Evolutionary conservation across 352 stramenopile species (phyloP).

Genomic region (Pythium sukuiense): DNA sequence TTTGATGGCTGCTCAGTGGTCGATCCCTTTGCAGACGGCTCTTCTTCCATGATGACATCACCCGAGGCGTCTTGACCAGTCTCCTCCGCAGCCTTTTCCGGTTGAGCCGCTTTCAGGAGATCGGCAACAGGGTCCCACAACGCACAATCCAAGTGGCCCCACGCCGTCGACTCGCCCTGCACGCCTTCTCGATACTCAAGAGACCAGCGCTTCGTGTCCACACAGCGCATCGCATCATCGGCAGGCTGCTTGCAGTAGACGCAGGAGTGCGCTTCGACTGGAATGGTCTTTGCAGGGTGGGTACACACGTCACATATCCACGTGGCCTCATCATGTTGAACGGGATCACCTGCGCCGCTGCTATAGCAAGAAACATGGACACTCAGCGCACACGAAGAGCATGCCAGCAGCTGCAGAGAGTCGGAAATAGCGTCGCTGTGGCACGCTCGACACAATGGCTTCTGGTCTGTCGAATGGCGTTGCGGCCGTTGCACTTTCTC

Average conservation of each 20-base stretch:
- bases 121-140: constrained; percentile 16
- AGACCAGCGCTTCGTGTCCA: constrained; percentile 19
- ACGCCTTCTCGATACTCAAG: constrained; percentile 1
- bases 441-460: constrained; percentile 3
- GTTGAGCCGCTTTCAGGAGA: background rate
- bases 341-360: background rate
- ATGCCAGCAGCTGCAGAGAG: background rate
- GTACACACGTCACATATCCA: constrained; percentile 26
- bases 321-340: background rate
- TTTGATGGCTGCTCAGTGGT: background rate
- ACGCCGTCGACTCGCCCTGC: background rate
- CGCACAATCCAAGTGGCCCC: constrained; percentile 20
- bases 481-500: constrained; percentile 3
- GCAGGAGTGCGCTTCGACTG: constrained; percentile 8
- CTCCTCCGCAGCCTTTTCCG: background rate
- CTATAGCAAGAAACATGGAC: constrained; percentile 17
- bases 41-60: background rate
- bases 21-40: background rate
- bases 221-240: constrained; percentile 11
- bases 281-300: background rate
- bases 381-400: constrained; percentile 9
- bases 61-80: background rate
- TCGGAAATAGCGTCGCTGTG: background rate
- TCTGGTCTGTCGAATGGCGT: background rate
- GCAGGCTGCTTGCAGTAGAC: constrained; percentile 19